These are phyloP conservation scores for Pezicula radicicola DNA, from an alignment of 2,329 filamentous ascomycete species.

Conservation along the genomic window DNA sequence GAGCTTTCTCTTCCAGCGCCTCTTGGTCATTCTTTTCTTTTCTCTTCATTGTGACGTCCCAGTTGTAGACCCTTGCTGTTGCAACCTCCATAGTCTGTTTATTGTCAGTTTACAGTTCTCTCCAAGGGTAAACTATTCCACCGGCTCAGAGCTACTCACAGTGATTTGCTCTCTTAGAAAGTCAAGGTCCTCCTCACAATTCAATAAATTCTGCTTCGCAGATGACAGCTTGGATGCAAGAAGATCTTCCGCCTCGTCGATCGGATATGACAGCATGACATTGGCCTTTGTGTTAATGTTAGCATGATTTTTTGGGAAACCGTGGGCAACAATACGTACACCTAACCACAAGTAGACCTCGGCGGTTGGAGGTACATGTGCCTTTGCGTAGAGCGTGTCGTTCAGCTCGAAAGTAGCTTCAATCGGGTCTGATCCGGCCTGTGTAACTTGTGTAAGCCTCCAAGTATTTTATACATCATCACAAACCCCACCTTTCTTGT, in stretches of 20 bases:
- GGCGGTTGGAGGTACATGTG: slow-evolving; percentile 74
- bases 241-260: slow-evolving; percentile 80
- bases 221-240: slow-evolving; percentile 74
- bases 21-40: slow-evolving; percentile 77
- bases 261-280: slow-evolving; percentile 93
- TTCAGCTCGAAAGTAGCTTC: slow-evolving; percentile 96
- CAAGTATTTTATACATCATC: background rate
- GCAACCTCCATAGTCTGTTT: slow-evolving; percentile 76
- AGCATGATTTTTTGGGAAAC: slow-evolving; percentile 1
- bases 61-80: slow-evolving; percentile 96
- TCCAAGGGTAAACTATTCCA: background rate
- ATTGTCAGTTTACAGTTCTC: slow-evolving; percentile 6
- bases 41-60: slow-evolving; percentile 93
- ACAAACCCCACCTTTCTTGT: slow-evolving; percentile 59
- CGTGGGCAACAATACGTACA: slow-evolving; percentile 41
- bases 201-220: slow-evolving; percentile 75
- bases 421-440: slow-evolving; percentile 59
- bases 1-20: slow-evolving; percentile 27
- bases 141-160: slow-evolving; percentile 46
- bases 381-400: slow-evolving; percentile 91
- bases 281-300: slow-evolving; percentile 62
- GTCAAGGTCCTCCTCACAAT: slow-evolving; percentile 94
- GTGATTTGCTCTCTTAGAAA: slow-evolving; percentile 97
- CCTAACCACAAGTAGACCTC: slow-evolving; percentile 99
- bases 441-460: slow-evolving; percentile 10